Percentiles rank a stretch among this genome's conserved stretches.
Conservation (phyloP, 2,329 filamentous ascomycete species). For the Pestalotiopsis sp. region DNA sequence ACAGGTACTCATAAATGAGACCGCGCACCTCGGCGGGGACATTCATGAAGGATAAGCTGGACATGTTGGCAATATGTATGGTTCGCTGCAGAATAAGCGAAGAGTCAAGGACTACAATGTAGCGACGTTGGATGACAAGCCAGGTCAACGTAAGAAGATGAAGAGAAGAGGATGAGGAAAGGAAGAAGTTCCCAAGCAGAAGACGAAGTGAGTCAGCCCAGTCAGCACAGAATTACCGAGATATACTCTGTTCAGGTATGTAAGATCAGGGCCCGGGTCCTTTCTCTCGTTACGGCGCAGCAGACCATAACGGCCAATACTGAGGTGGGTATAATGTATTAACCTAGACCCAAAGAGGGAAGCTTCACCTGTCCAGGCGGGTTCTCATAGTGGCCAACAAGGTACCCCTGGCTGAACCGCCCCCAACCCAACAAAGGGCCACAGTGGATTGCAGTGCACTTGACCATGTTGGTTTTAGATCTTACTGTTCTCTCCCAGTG, state of each 20-base stretch:
- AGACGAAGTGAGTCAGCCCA: background rate
- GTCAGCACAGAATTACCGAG: background rate
- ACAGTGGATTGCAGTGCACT: no score
- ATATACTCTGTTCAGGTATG: background rate
- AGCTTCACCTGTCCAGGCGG: slow-evolving; percentile 1
- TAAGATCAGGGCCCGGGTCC: no score
- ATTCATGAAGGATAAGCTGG: slow-evolving; percentile 21
- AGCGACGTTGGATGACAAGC: background rate
- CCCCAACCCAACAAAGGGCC: no score
- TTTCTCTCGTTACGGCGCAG: no score
- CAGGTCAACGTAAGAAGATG: background rate
- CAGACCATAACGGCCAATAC: background rate
- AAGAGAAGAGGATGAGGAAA: background rate
- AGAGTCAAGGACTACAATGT: background rate
- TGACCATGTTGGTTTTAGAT: no score
- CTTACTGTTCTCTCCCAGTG: no score
- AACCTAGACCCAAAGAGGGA: background rate
- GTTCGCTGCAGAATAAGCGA: background rate
- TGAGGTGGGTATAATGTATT: background rate
- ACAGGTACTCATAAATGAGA: slow-evolving; percentile 44
- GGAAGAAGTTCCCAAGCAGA: no score
- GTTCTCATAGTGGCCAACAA: slow-evolving; percentile 8
- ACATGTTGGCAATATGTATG: background rate
- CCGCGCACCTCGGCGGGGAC: slow-evolving; percentile 43
- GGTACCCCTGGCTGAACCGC: slow-evolving; percentile 3